These are phyloP conservation scores for Cenchrus purpureus DNA, from an alignment of 176 grass and related monocot genomes.

Conservation along the genomic window DNA sequence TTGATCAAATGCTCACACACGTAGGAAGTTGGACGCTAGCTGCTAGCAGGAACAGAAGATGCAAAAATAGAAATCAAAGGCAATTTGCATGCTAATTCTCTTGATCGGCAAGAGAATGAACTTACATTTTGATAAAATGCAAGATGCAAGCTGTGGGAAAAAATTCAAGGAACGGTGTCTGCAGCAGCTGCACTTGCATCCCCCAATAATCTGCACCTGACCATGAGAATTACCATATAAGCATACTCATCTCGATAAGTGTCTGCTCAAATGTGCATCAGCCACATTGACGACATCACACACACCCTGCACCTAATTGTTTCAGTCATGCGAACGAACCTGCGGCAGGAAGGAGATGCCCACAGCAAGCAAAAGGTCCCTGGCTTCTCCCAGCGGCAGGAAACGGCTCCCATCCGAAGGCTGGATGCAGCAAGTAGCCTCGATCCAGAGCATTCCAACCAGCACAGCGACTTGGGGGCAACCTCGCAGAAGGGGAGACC, in stretches of 20 bases:
- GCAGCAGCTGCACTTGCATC: too few relatives aligned
- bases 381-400: background rate
- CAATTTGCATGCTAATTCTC: too few relatives aligned
- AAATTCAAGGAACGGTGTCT: too few relatives aligned
- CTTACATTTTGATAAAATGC: too few relatives aligned
- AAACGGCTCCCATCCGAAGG: background rate
- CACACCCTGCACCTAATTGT: background rate
- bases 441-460: constrained; percentile 8
- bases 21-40: too few relatives aligned
- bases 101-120: too few relatives aligned
- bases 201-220: background rate
- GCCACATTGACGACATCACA: background rate
- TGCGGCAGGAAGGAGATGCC: constrained; percentile 18
- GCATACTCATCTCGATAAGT: background rate
- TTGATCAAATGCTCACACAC: too few relatives aligned
- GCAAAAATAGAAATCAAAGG: too few relatives aligned
- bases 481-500: constrained; percentile 26
- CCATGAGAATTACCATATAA: background rate
- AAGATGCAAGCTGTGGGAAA: too few relatives aligned
- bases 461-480: background rate
- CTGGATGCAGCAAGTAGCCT: background rate
- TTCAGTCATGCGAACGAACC: background rate
- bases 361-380: background rate
- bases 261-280: background rate
- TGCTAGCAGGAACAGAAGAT: too few relatives aligned